phyloP scores from a whole-genome alignment of 768 basidiomycete genomes.

The Macrolepiota fuliginosa region DNA sequence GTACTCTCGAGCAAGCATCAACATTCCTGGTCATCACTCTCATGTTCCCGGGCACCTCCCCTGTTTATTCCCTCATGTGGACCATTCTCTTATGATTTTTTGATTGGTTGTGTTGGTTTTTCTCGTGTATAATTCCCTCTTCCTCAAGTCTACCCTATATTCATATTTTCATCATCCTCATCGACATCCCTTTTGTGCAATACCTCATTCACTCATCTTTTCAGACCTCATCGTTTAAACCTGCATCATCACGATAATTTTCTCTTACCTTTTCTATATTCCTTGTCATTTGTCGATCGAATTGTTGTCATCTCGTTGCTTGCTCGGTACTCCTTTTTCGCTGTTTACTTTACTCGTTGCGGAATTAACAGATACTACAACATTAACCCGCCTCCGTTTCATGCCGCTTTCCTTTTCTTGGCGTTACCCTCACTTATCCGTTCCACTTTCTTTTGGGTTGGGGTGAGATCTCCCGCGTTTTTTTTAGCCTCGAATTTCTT shows the following conservation, averaged over 20 bases:
- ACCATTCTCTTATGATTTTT: constrained; percentile 13
- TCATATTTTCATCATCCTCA: constrained; percentile 13
- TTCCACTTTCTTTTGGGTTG: background rate
- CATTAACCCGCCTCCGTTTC: background rate
- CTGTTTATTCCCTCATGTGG: background rate
- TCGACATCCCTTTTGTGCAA: constrained; percentile 10
- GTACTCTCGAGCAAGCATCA: background rate
- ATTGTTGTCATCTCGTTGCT: constrained; percentile 8
- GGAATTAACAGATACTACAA: constrained; percentile 1
- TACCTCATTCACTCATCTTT: constrained; percentile 3
- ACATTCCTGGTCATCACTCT: background rate
- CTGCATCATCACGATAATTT: background rate
- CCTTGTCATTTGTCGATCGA: background rate
- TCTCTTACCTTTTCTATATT: background rate
- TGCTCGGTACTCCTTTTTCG: background rate
- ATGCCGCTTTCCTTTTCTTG: background rate
- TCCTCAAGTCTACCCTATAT: constrained; percentile 8
- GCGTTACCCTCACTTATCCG: background rate
- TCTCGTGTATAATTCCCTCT: background rate
- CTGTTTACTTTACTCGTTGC: background rate
- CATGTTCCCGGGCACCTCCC: constrained; percentile 4
- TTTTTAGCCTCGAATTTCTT: background rate
- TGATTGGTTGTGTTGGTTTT: constrained; percentile 6
- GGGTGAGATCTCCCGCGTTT: background rate
- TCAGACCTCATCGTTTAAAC: background rate